These are phyloP conservation scores for Lactarius hengduanensis DNA, from an alignment of 768 basidiomycete species.

Conservation along the genomic window DNA sequence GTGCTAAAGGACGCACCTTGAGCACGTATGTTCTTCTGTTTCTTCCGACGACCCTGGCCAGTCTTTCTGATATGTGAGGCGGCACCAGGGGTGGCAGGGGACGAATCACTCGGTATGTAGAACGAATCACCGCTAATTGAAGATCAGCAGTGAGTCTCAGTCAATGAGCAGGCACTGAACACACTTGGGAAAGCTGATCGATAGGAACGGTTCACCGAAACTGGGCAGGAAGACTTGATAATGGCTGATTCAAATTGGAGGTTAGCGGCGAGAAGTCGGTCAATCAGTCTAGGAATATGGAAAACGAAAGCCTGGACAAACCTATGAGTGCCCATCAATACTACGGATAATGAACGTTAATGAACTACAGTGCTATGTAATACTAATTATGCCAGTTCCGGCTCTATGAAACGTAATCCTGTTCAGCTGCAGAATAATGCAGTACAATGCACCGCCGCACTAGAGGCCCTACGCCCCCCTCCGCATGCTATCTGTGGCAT, in stretches of 20 bases:
- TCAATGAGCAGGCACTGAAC: too few species aligned
- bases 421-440: too few species aligned
- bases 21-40: neutral
- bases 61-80: neutral
- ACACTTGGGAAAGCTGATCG: too few species aligned
- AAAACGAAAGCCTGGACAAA: neutral
- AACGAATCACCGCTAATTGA: neutral
- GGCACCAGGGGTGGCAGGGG: neutral
- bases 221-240: neutral
- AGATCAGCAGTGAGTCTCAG: neutral
- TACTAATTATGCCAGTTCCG: too few species aligned
- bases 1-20: neutral
- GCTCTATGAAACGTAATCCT: too few species aligned
- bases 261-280: neutral
- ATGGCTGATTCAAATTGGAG: neutral
- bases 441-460: too few species aligned
- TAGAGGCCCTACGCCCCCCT: too few species aligned
- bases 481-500: too few species aligned
- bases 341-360: neutral
- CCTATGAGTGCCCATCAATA: neutral
- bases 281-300: neutral
- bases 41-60: neutral
- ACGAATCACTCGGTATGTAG: neutral
- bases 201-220: neutral
- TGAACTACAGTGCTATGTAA: neutral